Evolutionary conservation across 2,329 filamentous ascomycete genomes (phyloP), one percentile per base, ranked within the genome.

Genomic region (Didymella arachidicola): DNA sequence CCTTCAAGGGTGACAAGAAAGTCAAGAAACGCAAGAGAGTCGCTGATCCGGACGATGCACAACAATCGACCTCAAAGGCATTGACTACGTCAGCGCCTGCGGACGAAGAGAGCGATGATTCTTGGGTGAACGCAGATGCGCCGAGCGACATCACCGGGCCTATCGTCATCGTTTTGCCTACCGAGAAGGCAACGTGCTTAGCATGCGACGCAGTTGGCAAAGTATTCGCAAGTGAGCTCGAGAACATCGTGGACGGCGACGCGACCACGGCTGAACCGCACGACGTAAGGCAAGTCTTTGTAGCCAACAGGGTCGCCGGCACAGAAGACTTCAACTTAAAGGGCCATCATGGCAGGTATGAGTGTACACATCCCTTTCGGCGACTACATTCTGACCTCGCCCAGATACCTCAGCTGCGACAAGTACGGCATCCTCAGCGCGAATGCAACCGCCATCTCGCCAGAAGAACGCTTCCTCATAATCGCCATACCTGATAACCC

Each of bases 1-100:
- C 87, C 47, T 99, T 99, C 84, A 99, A 99, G 80, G 95, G 95
- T 82, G 95, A 99, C 80, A 97, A 96, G 79, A 95, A 95, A 80
- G 81, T 86, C 34, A 97, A 95, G 79, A 97, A 97, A 83, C 86
- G 92, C 77, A 97, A 97, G 84, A 87, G 91, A 68, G 79, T 84
- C 46, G 81, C 82, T 51, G 80, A 80, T 42, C 82, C 86, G 42
- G 79, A 82, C 59, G 78, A 81, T 27, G 75, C 77, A 12, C 75
- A 78, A 27, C 66, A 60, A 18, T 57, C 65, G 16, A 54, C 62
- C 7, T 74, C 74, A 4, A 79, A 78, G 60, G 72, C 74, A 26
- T 64, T 77, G 48, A 70, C 63, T 59, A 72, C 71, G 41, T 68
- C 71, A 63, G 80, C 66, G 63, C 71, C 60, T 30, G 77, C 78